phyloP scores from a whole-genome alignment of 2,329 filamentous ascomycete species.

The Fusarium keratoplasticum region DNA sequence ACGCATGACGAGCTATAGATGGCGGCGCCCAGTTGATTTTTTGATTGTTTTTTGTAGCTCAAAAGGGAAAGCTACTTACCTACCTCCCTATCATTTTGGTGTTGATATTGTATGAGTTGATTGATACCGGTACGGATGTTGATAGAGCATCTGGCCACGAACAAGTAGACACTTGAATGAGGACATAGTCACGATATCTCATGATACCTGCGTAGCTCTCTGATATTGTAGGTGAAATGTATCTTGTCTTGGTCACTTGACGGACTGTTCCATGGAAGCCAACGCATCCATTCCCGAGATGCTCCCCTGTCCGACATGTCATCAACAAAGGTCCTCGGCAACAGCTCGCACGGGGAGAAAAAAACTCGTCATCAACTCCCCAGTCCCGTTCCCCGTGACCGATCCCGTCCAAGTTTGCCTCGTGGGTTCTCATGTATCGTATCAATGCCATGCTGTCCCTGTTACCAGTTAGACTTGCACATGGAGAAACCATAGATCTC shows the following conservation, averaged over 20 bases:
- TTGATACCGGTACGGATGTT: conserved; percentile 37
- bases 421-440: background rate
- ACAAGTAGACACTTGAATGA: conserved; percentile 25
- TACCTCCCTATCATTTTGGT: background rate
- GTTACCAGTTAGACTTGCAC: background rate
- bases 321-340: background rate
- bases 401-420: conserved; percentile 3
- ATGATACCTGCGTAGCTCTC: background rate
- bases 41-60: conserved; percentile 9
- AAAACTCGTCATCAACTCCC: background rate
- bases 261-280: background rate
- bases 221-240: background rate
- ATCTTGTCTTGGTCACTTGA: background rate
- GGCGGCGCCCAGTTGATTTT: conserved; percentile 26
- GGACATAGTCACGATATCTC: conserved; percentile 21
- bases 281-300: background rate
- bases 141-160: conserved; percentile 35
- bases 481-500: background rate
- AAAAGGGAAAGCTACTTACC: conserved; percentile 13
- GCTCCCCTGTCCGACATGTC: conserved; percentile 1
- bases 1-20: conserved; percentile 52
- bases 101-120: conserved; percentile 28
- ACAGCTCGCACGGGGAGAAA: background rate
- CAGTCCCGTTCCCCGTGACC: background rate
- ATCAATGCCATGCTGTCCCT: background rate